Percentiles rank a stretch among this genome's conserved stretches.
phyloP scores from a whole-genome alignment of 108 stramenopile species.

The Skeletonema potamos region DNA sequence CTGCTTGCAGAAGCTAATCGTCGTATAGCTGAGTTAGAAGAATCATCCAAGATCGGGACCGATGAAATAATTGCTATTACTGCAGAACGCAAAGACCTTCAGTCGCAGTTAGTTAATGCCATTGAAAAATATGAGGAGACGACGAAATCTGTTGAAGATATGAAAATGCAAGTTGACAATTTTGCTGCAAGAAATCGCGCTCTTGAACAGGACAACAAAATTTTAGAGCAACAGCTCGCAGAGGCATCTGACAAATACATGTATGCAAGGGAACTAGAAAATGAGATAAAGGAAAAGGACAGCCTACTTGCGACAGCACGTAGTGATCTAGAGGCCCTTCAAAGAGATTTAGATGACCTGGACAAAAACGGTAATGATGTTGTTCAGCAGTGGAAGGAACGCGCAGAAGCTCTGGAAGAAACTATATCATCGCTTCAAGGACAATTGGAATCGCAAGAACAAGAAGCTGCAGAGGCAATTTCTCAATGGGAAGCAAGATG shows the following conservation, averaged over 20 bases:
- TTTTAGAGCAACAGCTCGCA: slow-evolving; percentile 24
- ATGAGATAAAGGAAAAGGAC: slow-evolving; percentile 24
- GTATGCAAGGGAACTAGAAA: slow-evolving; percentile 3
- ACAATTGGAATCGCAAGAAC: slow-evolving; percentile 53
- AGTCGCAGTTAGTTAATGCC: slow-evolving; percentile 25
- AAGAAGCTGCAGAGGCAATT: slow-evolving; percentile 64
- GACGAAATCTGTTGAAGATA: slow-evolving; percentile 11
- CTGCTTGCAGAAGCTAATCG: slow-evolving; percentile 19
- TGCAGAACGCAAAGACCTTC: slow-evolving; percentile 36
- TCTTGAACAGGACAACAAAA: slow-evolving; percentile 40
- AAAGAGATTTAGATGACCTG: slow-evolving; percentile 19
- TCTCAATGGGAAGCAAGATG: slow-evolving; percentile 54
- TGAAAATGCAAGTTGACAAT: slow-evolving; percentile 31
- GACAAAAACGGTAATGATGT: slow-evolving; percentile 14
- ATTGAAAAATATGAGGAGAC: slow-evolving; percentile 22
- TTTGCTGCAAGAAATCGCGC: slow-evolving; percentile 32
- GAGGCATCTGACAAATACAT: slow-evolving; percentile 10
- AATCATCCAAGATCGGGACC: neutral
- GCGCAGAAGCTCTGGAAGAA: slow-evolving; percentile 33
- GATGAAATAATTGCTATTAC: slow-evolving; percentile 41
- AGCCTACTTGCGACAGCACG: slow-evolving; percentile 11
- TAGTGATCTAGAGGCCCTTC: slow-evolving; percentile 15
- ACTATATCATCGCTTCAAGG: slow-evolving; percentile 38
- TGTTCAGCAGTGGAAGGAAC: slow-evolving; percentile 35
- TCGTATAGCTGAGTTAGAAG: slow-evolving; percentile 35